A percentile compares a stretch with the other conserved stretches of the same genome.
These are phyloP conservation scores for Citrus trifoliata DNA, from an alignment of 345 rosid genomes.

Conservation along the genomic window DNA sequence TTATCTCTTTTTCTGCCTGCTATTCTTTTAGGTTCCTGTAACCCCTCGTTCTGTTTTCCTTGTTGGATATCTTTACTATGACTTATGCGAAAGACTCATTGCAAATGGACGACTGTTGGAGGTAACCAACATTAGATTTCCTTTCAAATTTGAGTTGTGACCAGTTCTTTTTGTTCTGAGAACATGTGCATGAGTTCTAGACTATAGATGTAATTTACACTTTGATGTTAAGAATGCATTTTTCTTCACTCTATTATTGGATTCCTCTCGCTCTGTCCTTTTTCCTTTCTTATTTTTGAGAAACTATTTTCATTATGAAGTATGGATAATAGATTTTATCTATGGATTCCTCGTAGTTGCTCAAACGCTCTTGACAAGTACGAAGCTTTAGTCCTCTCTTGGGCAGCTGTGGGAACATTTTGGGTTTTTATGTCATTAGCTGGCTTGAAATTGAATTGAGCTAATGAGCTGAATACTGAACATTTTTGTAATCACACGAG, in stretches of 20 bases:
- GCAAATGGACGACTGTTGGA: conserved; percentile 58
- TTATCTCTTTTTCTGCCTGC: conserved; percentile 11
- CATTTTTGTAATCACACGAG: neutral
- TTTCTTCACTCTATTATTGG: neutral
- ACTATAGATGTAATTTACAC: neutral
- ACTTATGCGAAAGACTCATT: conserved; percentile 67
- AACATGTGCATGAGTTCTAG: neutral
- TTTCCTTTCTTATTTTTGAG: no score
- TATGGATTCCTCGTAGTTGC: neutral
- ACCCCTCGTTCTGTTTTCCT: conserved; percentile 47
- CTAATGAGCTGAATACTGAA: no score
- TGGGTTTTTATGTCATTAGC: neutral
- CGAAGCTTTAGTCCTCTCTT: neutral
- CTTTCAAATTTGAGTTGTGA: neutral
- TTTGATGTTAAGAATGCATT: neutral
- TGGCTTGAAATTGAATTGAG: neutral
- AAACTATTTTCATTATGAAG: neutral
- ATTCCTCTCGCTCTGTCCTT: no score
- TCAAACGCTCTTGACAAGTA: neutral
- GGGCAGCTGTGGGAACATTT: neutral
- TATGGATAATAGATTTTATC: neutral
- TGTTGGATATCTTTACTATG: conserved; percentile 79
- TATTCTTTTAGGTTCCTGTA: conserved; percentile 48
- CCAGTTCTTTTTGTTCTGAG: neutral
- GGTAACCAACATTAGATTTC: conserved; percentile 42